Evolutionary conservation across 2,329 filamentous ascomycete species (phyloP).

Genomic region (Ophiocordyceps camponoti-saundersi): DNA sequence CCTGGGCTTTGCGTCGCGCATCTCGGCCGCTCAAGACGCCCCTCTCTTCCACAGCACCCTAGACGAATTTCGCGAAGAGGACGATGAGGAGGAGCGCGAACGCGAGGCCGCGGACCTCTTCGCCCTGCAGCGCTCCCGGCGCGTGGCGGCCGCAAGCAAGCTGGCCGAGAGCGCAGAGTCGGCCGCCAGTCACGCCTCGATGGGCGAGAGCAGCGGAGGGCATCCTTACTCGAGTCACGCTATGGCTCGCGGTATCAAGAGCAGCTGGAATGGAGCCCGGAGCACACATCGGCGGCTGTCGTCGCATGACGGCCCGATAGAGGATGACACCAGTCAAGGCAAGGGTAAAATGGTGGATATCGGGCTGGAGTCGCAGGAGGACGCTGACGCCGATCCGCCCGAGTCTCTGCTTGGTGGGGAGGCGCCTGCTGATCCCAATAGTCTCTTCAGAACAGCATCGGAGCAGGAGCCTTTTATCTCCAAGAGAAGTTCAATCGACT

Average conservation of each 20-base stretch:
- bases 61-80: constrained; percentile 82
- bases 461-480: constrained; percentile 21
- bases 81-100: constrained; percentile 81
- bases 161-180: constrained; percentile 74
- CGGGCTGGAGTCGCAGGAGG: constrained; percentile 53
- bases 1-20: constrained; percentile 58
- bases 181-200: constrained; percentile 19
- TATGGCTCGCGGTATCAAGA: constrained; percentile 37
- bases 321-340: constrained; percentile 23
- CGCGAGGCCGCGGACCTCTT: constrained; percentile 88
- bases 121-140: constrained; percentile 74
- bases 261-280: constrained; percentile 44
- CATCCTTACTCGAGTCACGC: constrained; percentile 27
- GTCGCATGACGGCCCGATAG: constrained; percentile 16
- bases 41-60: constrained; percentile 88
- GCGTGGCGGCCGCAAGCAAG: constrained; percentile 71
- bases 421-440: constrained; percentile 30
- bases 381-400: constrained; percentile 39
- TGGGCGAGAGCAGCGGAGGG: constrained; percentile 15
- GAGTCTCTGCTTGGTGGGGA: constrained; percentile 41
- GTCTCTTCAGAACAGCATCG: constrained; percentile 32
- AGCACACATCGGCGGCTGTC: constrained; percentile 15
- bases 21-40: constrained; percentile 56
- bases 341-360: constrained; percentile 73
- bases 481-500: constrained; percentile 26